phyloP scores from a whole-genome alignment of 2,329 filamentous ascomycete species.

The Pseudogymnoascus sp. region DNA sequence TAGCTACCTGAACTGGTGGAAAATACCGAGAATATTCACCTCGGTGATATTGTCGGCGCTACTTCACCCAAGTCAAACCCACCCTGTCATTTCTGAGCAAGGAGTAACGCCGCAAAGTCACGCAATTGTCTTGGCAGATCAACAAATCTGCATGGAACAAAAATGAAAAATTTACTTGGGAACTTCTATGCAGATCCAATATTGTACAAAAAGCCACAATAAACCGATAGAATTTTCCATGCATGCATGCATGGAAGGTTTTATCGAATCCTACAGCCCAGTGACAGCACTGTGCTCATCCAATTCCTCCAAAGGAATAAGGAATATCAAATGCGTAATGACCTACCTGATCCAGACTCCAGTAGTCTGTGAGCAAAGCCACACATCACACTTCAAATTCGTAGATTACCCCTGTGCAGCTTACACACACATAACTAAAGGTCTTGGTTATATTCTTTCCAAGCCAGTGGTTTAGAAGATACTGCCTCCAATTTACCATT shows the following conservation, averaged over 20 bases:
- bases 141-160: background rate
- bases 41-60: background rate
- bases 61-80: background rate
- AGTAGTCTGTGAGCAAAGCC: no score
- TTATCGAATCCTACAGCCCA: no score
- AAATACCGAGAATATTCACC: background rate
- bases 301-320: no score
- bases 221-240: background rate
- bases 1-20: no score
- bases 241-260: no score
- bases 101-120: background rate
- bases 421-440: background rate
- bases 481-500: background rate
- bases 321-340: no score
- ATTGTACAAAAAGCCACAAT: background rate
- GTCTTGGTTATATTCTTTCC: background rate
- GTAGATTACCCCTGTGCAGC: background rate
- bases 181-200: background rate
- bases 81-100: background rate
- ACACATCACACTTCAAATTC: no score
- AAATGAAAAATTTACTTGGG: background rate
- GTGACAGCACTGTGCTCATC: no score
- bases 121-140: background rate
- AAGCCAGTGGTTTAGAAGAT: background rate
- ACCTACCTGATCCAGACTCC: no score